Evolutionary conservation across 78 protist genomes (phyloP).

Genomic region (Dictyostelium citrinum): DNA sequence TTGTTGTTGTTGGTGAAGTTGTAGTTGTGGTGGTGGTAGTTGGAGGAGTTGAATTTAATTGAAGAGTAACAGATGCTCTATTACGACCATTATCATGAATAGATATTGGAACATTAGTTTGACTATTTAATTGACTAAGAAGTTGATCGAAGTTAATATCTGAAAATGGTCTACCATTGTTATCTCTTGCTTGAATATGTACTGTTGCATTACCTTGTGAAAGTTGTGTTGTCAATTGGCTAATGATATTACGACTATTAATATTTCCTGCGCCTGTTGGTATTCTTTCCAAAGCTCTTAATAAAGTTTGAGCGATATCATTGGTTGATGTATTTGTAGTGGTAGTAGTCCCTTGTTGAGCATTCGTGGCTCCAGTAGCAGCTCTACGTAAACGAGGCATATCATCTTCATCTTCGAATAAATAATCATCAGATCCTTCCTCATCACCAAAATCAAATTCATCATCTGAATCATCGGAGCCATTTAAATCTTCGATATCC

Average conservation of each 20-base stretch:
- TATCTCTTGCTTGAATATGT: not conserved
- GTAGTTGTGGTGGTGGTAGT: not conserved
- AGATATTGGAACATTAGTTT: not conserved
- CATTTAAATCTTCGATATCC: not conserved
- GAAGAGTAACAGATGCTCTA: not conserved
- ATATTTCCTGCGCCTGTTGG: not conserved
- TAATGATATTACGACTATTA: not conserved
- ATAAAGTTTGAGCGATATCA: not conserved
- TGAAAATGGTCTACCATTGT: not conserved
- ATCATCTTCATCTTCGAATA: conserved; percentile 1
- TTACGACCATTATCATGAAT: not conserved
- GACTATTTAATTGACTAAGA: not conserved
- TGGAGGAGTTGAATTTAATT: not conserved
- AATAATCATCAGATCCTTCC: not conserved
- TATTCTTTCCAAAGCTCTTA: not conserved
- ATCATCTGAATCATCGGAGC: not conserved
- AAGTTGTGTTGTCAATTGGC: not conserved
- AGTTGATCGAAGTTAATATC: not conserved
- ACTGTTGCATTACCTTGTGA: not conserved
- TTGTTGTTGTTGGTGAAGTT: not conserved
- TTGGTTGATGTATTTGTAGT: not conserved
- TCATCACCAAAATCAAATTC: conserved; percentile 14
- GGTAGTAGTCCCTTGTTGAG: not conserved
- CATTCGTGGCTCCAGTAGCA: too few relatives aligned
- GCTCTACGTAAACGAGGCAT: conserved; percentile 3